These are phyloP conservation scores for Aspergillus sojae DNA, from an alignment of 2,329 filamentous ascomycete species.

Conservation along the genomic window DNA sequence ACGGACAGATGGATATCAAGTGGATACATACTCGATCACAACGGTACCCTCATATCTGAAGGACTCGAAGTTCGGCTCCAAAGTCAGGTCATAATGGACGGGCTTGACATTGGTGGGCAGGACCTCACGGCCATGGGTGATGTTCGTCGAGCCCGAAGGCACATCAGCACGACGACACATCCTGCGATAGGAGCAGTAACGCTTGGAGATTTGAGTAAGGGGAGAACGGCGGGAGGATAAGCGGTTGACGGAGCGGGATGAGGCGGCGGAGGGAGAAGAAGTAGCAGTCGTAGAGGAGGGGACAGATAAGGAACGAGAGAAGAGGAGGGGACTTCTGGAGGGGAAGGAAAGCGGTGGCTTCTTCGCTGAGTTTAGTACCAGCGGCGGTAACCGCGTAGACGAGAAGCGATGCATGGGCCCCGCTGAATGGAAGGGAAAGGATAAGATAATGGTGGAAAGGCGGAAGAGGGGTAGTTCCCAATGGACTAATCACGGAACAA, in stretches of 20 bases:
- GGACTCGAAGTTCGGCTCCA: constrained; percentile 87
- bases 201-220: constrained; percentile 40
- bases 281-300: constrained; percentile 23
- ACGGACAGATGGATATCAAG: neutral
- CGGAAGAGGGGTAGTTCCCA: neutral
- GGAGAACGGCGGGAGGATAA: constrained; percentile 27
- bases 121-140: constrained; percentile 74
- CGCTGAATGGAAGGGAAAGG: constrained; percentile 17
- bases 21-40: constrained; percentile 67
- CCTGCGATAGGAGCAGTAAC: constrained; percentile 75
- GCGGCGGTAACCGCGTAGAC: constrained; percentile 31
- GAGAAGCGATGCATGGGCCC: constrained; percentile 38
- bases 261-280: constrained; percentile 25
- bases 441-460: neutral
- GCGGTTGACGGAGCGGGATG: constrained; percentile 23
- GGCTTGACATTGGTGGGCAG: constrained; percentile 90
- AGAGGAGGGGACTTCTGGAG: constrained; percentile 5
- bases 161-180: constrained; percentile 66
- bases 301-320: neutral
- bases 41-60: constrained; percentile 87
- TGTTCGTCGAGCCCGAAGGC: constrained; percentile 58
- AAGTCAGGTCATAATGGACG: constrained; percentile 84
- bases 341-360: constrained; percentile 35
- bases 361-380: constrained; percentile 35
- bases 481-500: constrained; percentile 5